phyloP scores from a whole-genome alignment of 305 asterid genomes.

The Lippia alba region DNA sequence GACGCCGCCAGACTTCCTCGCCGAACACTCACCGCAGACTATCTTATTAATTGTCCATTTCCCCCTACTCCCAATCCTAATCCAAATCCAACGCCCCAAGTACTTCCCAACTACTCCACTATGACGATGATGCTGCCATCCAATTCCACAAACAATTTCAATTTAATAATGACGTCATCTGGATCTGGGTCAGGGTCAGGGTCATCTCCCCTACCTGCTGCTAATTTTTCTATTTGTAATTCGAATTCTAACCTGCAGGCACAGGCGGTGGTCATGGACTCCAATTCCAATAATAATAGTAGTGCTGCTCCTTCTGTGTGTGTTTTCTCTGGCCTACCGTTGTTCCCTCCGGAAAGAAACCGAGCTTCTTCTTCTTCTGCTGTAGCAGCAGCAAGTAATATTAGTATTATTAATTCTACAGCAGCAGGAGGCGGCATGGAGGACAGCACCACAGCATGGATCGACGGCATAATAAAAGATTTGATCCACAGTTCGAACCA shows the following conservation, averaged over 20 bases:
- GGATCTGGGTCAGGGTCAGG: constrained; percentile 43
- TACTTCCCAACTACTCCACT: constrained; percentile 76
- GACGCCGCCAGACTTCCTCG: constrained; percentile 52
- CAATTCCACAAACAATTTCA: constrained; percentile 41
- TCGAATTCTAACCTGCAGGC: constrained; percentile 25
- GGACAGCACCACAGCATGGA: constrained; percentile 80
- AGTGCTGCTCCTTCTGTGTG: constrained; percentile 54
- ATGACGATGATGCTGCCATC: constrained; percentile 46
- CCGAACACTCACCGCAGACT: constrained; percentile 45
- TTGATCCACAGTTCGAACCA: constrained; percentile 71
- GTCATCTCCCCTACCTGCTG: constrained; percentile 11
- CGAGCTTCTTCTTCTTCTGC: constrained; percentile 28
- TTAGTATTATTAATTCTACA: too few relatives aligned
- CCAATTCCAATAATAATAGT: constrained; percentile 8
- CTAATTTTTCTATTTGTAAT: constrained; percentile 17
- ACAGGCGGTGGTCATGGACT: constrained; percentile 28
- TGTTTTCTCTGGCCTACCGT: constrained; percentile 89
- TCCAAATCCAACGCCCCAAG: too few relatives aligned
- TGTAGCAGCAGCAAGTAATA: constrained; percentile 21
- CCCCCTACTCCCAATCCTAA: constrained; percentile 43
- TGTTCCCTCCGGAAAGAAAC: constrained; percentile 76
- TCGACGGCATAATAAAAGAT: constrained; percentile 88
- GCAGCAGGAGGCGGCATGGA: constrained; percentile 45
- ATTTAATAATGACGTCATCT: constrained; percentile 45
- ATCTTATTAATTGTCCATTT: constrained; percentile 12